These are phyloP conservation scores for Erysimum pusillum DNA, from an alignment of 441 rosid species.

Conservation along the genomic window DNA sequence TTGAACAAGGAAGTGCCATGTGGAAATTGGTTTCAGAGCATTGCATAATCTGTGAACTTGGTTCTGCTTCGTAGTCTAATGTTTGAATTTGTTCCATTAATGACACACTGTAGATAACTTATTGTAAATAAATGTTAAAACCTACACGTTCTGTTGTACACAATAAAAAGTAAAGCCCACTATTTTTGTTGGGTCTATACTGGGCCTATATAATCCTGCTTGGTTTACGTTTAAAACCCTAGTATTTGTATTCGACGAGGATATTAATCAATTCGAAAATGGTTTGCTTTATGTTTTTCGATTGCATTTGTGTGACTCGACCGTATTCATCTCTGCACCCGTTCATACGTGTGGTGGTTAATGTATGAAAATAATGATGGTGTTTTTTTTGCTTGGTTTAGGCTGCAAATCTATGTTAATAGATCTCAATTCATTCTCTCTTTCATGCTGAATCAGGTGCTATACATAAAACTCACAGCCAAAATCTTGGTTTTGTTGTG, in stretches of 20 bases:
- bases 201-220: slow-evolving; percentile 2
- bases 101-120: slow-evolving; percentile 14
- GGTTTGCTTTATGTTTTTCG: not conserved
- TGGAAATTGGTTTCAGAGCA: slow-evolving; percentile 53
- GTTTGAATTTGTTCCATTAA: not conserved
- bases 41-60: slow-evolving; percentile 51
- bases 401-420: too few species aligned
- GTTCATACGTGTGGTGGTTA: too few species aligned
- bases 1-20: slow-evolving; percentile 64
- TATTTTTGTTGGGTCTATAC: not conserved
- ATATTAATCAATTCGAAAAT: not conserved
- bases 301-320: too few species aligned
- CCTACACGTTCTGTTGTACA: not conserved
- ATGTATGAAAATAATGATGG: too few species aligned
- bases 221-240: not conserved
- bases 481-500: too few species aligned
- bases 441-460: too few species aligned
- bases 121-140: slow-evolving; percentile 14
- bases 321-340: too few species aligned
- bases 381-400: too few species aligned
- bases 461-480: too few species aligned
- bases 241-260: not conserved
- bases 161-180: not conserved
- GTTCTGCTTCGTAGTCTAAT: slow-evolving; percentile 16
- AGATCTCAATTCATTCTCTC: too few species aligned